Conservation (phyloP, 2,329 filamentous ascomycete species). For the Fusarium sambucinum region DNA sequence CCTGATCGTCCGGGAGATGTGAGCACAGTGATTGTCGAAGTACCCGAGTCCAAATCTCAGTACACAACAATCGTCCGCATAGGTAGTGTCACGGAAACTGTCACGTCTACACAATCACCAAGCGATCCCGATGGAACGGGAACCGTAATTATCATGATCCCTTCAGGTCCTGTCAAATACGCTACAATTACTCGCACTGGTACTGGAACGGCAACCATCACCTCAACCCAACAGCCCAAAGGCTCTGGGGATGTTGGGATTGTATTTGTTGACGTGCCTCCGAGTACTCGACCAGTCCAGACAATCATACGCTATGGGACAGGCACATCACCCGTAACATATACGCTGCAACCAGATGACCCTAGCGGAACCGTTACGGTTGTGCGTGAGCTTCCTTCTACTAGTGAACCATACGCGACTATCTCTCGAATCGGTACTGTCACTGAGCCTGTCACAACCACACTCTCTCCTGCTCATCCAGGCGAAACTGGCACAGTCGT, state of each 20-base stretch:
- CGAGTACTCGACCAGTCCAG: fast-evolving
- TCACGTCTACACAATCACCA: neutral
- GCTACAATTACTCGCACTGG: constrained; percentile 4
- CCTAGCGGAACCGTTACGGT: neutral
- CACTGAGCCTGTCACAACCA: neutral
- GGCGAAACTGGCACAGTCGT: neutral
- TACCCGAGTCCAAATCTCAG: neutral
- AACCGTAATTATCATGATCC: neutral
- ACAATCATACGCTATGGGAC: neutral
- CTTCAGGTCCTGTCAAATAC: neutral
- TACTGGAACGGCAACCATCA: neutral
- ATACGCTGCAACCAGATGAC: neutral
- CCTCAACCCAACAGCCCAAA: neutral
- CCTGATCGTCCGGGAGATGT: fast-evolving
- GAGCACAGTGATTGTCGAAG: neutral
- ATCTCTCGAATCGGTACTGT: neutral
- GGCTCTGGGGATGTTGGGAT: neutral
- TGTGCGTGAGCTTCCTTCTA: neutral
- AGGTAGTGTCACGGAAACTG: neutral
- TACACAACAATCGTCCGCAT: neutral
- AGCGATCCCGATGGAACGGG: neutral
- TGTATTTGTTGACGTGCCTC: neutral
- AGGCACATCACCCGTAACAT: neutral
- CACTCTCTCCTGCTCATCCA: neutral
- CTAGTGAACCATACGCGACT: neutral